Base-by-base conservation (phyloP, 805 yeast genomes). In the Suhomyces faveliae region DNA sequence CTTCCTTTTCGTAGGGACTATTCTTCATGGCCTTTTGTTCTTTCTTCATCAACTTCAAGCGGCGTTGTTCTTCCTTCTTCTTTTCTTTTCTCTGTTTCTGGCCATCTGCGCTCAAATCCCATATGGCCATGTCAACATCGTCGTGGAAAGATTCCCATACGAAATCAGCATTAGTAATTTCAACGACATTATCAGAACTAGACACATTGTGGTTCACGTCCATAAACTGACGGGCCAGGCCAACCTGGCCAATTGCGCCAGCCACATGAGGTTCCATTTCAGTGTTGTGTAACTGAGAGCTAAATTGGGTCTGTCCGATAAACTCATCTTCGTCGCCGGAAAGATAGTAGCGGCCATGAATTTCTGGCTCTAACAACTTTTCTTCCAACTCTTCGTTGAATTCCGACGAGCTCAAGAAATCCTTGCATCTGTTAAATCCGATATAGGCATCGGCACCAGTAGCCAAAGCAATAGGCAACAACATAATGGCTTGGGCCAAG, bases 371-470 rank as follows among this genome's bases (percentile, higher is more conserved):
- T 8, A 20, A 33, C 42, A 54, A 44, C 35, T 50, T 42, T 19
- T 45, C 17, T 20, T 49, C 46, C 45, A 52, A 42, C 4, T 49
- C 52, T 29, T 51, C 52, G 33, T 50, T 47, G 30, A 43, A 52
- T 45, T 62, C 63, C 2, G 44, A 42, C 3, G 62, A 51, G 12
- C 55, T 51, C 50, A 64, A 55, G 44, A 52, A 62, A 38, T 56
- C 59, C n/a, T 46, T 51, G 35, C 60, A 55, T 46, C 70, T 55
- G 20, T 49, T 59, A 51, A 72, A 67, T 0, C 76, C 78, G 55
- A 71, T 66, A 35, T 61, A 59, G 8, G 77, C 77, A 54, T 74
- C 78, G 12, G 77, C 73, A 33, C 73, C 77, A 19, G 74, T 63
- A 8, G 76, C 69, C 54, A 74, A 66, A 9, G 78, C 73, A 50